phyloP scores from a whole-genome alignment of 2,329 filamentous ascomycete species.

The Acarospora socialis region DNA sequence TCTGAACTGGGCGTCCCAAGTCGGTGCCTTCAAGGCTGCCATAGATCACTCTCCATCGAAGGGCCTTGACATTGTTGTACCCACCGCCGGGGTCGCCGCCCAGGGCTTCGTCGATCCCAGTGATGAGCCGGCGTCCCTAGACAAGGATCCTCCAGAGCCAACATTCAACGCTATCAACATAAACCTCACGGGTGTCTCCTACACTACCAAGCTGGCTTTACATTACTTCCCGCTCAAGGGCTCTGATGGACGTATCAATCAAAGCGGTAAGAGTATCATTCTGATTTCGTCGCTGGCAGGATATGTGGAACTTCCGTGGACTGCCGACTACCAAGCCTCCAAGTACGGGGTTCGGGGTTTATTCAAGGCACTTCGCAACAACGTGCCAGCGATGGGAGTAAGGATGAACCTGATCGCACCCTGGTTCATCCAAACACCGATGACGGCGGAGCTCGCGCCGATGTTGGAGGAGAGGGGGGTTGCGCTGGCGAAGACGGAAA shows the following conservation, averaged over 20 bases:
- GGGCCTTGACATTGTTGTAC: constrained; percentile 20
- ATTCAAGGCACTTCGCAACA: constrained; percentile 10
- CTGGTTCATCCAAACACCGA: constrained; percentile 10
- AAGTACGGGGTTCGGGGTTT: constrained; percentile 14
- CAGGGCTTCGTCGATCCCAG: constrained; percentile 3
- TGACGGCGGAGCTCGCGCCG: not conserved
- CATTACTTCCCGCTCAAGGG: constrained; percentile 16
- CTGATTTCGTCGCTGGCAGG: constrained; percentile 12
- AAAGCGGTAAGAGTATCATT: constrained; percentile 10
- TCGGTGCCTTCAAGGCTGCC: constrained; percentile 20
- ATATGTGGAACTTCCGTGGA: constrained; percentile 10
- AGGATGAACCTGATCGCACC: constrained; percentile 9
- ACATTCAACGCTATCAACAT: constrained; percentile 14
- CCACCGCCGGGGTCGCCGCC: constrained; percentile 18
- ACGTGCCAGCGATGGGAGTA: constrained; percentile 4
- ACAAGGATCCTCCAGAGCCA: constrained; percentile 10
- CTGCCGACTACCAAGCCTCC: constrained; percentile 10
- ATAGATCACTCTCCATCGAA: constrained; percentile 13
- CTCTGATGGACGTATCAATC: not conserved
- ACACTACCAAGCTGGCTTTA: constrained; percentile 19
- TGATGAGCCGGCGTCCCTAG: constrained; percentile 8
- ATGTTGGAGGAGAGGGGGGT: not conserved
- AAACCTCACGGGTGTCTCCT: constrained; percentile 18
- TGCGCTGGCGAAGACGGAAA: constrained; percentile 3
- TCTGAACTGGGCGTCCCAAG: constrained; percentile 17